Evolutionary conservation across 805 yeast genomes (phyloP).

Genomic region (Starmerella geochares): DNA sequence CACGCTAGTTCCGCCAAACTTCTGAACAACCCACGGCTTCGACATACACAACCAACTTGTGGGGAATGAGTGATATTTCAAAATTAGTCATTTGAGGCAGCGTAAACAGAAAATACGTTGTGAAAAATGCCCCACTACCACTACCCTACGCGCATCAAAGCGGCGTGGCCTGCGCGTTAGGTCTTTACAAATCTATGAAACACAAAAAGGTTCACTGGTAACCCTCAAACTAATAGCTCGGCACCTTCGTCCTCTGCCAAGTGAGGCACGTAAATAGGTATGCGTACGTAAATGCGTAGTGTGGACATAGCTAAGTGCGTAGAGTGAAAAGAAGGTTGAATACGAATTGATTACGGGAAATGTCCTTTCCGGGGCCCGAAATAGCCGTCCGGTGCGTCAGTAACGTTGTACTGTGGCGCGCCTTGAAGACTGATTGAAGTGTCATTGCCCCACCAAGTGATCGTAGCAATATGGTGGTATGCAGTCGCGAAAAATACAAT

Average conservation of each 20-base stretch:
- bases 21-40: conserved; percentile 68
- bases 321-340: too few species aligned
- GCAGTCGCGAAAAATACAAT: conserved; percentile 46
- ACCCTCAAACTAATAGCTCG: too few species aligned
- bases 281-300: too few species aligned
- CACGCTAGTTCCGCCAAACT: conserved; percentile 94
- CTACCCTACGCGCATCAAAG: too few species aligned
- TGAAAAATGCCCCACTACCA: too few species aligned
- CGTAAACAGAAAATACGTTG: too few species aligned
- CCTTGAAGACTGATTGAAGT: conserved; percentile 12
- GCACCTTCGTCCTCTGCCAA: too few species aligned
- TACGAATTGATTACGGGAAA: background rate
- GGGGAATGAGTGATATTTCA: background rate
- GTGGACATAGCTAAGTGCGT: too few species aligned
- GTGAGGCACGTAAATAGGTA: too few species aligned
- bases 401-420: background rate
- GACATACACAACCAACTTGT: conserved; percentile 5
- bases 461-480: conserved; percentile 34
- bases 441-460: conserved; percentile 60
- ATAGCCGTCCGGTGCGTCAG: conserved; percentile 6
- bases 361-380: conserved; percentile 5
- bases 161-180: too few species aligned
- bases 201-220: too few species aligned
- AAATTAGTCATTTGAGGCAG: conserved; percentile 13
- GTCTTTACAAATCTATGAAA: too few species aligned